Percentiles rank a stretch among this genome's conserved stretches.
phyloP scores from a whole-genome alignment of 192 early-diverging fungal genomes.

The Geranomyces michiganensis region DNA sequence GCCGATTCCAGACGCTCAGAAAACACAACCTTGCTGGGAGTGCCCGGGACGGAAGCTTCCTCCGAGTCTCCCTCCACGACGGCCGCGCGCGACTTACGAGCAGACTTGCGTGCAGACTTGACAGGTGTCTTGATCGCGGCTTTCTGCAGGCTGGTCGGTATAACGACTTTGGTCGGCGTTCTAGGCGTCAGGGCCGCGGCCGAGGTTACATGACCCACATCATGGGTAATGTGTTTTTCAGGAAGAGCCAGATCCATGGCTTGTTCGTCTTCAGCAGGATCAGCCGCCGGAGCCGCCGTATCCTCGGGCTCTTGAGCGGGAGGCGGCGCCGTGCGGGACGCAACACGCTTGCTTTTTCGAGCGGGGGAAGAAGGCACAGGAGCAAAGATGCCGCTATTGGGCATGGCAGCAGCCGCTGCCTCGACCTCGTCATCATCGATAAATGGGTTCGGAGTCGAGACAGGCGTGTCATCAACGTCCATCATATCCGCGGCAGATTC shows the following conservation, averaged over 20 bases:
- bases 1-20: background rate
- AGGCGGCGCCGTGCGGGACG: background rate
- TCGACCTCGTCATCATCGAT: background rate
- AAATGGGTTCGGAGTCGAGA: background rate
- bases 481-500: too few species aligned
- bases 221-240: background rate
- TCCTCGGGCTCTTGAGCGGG: background rate
- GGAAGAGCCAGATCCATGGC: background rate
- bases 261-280: background rate
- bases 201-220: background rate
- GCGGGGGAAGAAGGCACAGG: background rate
- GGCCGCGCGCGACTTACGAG: background rate
- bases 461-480: background rate
- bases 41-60: background rate
- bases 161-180: background rate
- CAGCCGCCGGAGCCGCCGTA: background rate
- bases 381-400: too few species aligned
- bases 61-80: too few species aligned
- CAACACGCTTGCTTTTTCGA: background rate
- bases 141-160: background rate
- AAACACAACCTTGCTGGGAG: background rate
- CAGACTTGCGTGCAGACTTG: background rate
- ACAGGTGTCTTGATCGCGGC: constrained; percentile 12
- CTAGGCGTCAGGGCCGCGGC: background rate
- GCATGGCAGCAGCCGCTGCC: too few species aligned